Evolutionary conservation across 2,329 filamentous ascomycete species (phyloP), one percentile per base, ranked within the genome.

Genomic region (Alternaria atra): DNA sequence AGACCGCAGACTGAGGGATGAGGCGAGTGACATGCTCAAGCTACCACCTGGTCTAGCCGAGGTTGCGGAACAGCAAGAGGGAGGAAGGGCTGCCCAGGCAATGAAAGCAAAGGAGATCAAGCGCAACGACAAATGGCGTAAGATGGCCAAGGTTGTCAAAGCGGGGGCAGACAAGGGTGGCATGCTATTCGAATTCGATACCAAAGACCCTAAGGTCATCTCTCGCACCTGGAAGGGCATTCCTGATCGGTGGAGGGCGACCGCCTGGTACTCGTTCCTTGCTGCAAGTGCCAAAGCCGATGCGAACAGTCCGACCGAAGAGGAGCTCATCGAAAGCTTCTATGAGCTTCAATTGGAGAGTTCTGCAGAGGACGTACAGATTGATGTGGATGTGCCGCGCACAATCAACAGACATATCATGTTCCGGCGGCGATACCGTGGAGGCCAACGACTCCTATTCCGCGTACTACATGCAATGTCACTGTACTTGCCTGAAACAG

Each of bases 191-290:
- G 91, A 93, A 55, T 98, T 98, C 75, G 93, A 97, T 78, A 86
- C 87, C 37, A 88, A 86, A 65, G 91, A 91, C 75, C 85, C 91
- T 6, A 84, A 97, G 77, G 83, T 99, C 43, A 89, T 97, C 60
- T 91, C 94, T 67, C 88, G 95, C 57, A 96, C 93, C 1, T 99
- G 95, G 95, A 99, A 99, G 77, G 95, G 95, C 30, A 97, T 99
- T 65, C 95, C 95, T 0, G 95, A 99, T 79, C 89, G 93, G 64
- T 99, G 95, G 95, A 90, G 95, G 52, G 88, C 91, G 32, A 91
- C 92, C 1, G 95, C 94, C 2, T 99, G 95, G 95, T 94, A 94
- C 81, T 93, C 93, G 4, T 99, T 99, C 75, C 85, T 99, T 29
- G 86, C 89, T 6, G 83, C 90, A 8, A 94, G 92, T 65, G 93